These are phyloP conservation scores for Hymenoscyphus albidus DNA, from an alignment of 2,329 filamentous ascomycete genomes.

Conservation along the genomic window DNA sequence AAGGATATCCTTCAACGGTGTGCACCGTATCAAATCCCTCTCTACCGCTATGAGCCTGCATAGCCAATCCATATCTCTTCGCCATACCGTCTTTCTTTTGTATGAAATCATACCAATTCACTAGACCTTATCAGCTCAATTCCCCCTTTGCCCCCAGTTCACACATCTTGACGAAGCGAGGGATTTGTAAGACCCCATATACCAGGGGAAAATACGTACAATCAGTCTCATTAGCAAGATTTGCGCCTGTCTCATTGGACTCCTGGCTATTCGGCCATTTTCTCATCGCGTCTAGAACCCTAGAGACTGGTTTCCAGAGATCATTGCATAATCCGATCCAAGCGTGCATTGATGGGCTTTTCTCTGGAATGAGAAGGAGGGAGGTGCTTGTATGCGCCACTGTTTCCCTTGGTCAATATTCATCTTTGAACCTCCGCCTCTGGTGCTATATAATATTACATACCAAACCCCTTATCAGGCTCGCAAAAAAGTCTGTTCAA, in stretches of 20 bases:
- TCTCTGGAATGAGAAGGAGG: conserved; percentile 39
- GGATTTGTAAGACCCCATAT: background rate
- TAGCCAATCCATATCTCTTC: conserved; percentile 35
- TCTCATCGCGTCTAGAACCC: conserved; percentile 35
- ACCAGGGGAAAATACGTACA: conserved; percentile 1
- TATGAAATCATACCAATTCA: conserved; percentile 16
- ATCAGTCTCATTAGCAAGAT: conserved; percentile 21
- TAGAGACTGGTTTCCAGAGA: conserved; percentile 31
- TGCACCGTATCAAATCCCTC: conserved; percentile 25
- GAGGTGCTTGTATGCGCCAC: conserved; percentile 39
- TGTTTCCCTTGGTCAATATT: background rate
- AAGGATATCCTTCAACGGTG: conserved; percentile 28
- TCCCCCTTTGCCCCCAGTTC: no score
- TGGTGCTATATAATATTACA: background rate
- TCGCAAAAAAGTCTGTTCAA: conserved; percentile 48
- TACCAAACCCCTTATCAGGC: conserved; percentile 32
- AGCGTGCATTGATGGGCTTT: conserved; percentile 18
- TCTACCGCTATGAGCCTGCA: conserved; percentile 29
- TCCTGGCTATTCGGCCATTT: conserved; percentile 33
- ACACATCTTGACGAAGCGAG: background rate
- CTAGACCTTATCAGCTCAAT: background rate
- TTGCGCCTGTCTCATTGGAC: conserved; percentile 34
- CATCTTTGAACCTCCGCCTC: background rate
- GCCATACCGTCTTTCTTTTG: conserved; percentile 6
- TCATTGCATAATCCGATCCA: conserved; percentile 1